These are phyloP conservation scores for Corymbia citriodora DNA, from an alignment of 441 rosid species.

Conservation along the genomic window DNA sequence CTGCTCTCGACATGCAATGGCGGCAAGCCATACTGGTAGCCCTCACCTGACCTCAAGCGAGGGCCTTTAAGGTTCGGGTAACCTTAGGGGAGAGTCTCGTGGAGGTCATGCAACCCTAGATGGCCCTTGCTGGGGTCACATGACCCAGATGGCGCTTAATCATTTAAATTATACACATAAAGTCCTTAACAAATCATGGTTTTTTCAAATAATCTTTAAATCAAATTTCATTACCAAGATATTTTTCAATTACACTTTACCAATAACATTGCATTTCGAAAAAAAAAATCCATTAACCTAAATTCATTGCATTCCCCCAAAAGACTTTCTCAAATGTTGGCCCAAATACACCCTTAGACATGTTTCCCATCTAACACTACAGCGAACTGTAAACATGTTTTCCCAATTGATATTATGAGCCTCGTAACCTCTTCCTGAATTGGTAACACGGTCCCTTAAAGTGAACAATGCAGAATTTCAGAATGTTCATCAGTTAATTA, in stretches of 20 bases:
- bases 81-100: accelerated
- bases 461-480: not conserved
- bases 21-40: too few species aligned
- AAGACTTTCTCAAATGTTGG: too few species aligned
- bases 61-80: too few species aligned
- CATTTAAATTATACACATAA: too few species aligned
- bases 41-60: not conserved
- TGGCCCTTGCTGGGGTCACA: too few species aligned
- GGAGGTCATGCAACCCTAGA: too few species aligned
- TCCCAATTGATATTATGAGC: not conserved
- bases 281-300: not conserved
- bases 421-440: not conserved
- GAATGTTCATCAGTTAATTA: not conserved
- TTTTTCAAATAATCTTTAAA: too few species aligned
- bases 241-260: too few species aligned
- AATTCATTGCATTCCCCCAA: too few species aligned
- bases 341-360: not conserved
- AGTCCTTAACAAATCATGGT: not conserved
- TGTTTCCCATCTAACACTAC: not conserved
- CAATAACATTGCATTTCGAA: not conserved
- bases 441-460: not conserved
- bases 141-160: too few species aligned
- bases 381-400: not conserved
- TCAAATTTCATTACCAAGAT: not conserved
- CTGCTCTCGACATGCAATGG: not conserved